phyloP scores from a whole-genome alignment of 352 stramenopile genomes.

The Ophiocytium majus region DNA sequence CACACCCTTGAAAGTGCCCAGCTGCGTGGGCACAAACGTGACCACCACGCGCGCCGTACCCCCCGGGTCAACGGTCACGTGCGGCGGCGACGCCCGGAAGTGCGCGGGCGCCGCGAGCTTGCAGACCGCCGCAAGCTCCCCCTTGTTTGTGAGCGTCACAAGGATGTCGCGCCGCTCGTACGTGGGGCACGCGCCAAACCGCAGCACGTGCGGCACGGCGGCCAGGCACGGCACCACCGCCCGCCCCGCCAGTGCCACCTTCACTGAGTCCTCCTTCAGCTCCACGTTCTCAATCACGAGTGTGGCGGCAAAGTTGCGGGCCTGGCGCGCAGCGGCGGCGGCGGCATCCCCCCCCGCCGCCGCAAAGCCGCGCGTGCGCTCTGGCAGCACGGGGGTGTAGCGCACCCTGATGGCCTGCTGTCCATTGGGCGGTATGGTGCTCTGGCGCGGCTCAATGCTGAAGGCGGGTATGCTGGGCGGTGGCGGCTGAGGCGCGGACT shows the following conservation, averaged over 20 bases:
- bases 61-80: neutral
- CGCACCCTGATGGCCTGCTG: neutral
- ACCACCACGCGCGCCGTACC: neutral
- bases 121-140: neutral
- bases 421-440: neutral
- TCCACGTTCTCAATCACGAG: slow-evolving; percentile 6
- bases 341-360: neutral
- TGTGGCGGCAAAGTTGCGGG: neutral
- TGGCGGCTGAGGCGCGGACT: neutral
- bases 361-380: neutral
- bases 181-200: neutral
- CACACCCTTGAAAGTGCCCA: neutral
- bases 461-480: neutral
- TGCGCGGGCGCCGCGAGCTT: neutral
- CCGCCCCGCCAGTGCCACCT: neutral
- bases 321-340: neutral
- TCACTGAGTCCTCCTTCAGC: neutral
- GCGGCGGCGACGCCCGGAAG: neutral
- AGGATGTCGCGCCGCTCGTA: neutral
- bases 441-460: neutral
- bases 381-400: neutral
- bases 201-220: neutral
- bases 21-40: neutral
- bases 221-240: neutral
- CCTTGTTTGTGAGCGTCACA: neutral